Evolutionary conservation across 495 filamentous ascomycete genomes (phyloP).

Genomic region (Aspergillus egyptiacus): DNA sequence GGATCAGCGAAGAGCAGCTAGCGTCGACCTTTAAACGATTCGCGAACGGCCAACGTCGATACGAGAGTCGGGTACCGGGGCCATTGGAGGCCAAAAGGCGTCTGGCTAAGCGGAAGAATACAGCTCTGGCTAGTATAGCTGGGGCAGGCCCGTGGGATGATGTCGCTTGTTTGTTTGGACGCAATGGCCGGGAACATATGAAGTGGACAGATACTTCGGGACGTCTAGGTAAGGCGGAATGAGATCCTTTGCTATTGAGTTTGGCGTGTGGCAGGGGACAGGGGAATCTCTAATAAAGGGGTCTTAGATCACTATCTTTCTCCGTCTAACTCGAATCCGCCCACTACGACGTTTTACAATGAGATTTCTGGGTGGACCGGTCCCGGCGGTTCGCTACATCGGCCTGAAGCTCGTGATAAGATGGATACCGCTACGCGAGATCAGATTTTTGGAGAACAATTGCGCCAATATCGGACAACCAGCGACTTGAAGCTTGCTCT

Average conservation of each 20-base stretch:
- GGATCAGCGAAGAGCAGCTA: slow-evolving; percentile 52
- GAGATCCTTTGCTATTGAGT: background rate
- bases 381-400: background rate
- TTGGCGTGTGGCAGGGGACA: no score
- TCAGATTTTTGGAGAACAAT: slow-evolving; percentile 16
- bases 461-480: slow-evolving; percentile 20
- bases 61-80: slow-evolving; percentile 52
- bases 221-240: slow-evolving; percentile 28
- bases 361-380: slow-evolving; percentile 19
- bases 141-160: slow-evolving; percentile 26
- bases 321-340: slow-evolving; percentile 7
- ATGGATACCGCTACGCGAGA: slow-evolving; percentile 4
- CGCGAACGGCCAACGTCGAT: slow-evolving; percentile 36
- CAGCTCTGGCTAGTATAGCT: slow-evolving; percentile 36
- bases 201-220: slow-evolving; percentile 35
- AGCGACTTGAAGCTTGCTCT: slow-evolving; percentile 27
- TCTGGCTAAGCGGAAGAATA: slow-evolving; percentile 45
- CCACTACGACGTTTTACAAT: slow-evolving; percentile 19
- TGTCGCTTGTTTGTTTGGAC: slow-evolving; percentile 39
- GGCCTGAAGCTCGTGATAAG: background rate
- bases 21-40: slow-evolving; percentile 46
- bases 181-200: slow-evolving; percentile 42
- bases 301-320: slow-evolving; percentile 4
- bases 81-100: slow-evolving; percentile 54
- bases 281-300: slow-evolving; percentile 10